A percentile compares a stretch with the other conserved stretches of the same genome.
Conservation (phyloP, 2,329 filamentous ascomycete species). For the Lecanicillium sp. region DNA sequence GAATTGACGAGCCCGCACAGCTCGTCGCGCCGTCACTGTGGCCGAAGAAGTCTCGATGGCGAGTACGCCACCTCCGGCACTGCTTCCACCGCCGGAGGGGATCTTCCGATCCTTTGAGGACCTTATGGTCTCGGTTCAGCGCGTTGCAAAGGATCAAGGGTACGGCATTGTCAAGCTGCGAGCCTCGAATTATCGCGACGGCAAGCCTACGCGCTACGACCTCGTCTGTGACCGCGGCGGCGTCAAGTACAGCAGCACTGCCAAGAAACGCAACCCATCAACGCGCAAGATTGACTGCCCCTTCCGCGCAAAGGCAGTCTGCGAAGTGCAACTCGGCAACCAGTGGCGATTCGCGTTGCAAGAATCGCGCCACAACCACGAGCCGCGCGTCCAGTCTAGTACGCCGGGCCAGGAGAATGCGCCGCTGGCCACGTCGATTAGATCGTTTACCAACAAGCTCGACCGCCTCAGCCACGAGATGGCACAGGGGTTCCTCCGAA, state of each 20-base stretch:
- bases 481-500: constrained; percentile 40
- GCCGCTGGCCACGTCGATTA: constrained; percentile 47
- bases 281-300: constrained; percentile 57
- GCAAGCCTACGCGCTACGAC: constrained; percentile 54
- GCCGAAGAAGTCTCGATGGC: constrained; percentile 32
- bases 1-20: constrained; percentile 5
- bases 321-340: constrained; percentile 52
- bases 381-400: constrained; percentile 46
- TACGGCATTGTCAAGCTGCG: constrained; percentile 56
- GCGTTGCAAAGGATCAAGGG: constrained; percentile 52
- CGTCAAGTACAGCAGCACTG: constrained; percentile 57
- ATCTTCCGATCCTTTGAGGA: constrained; percentile 54
- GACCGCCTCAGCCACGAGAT: constrained; percentile 51
- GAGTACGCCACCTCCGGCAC: constrained; percentile 36
- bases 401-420: constrained; percentile 49
- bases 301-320: constrained; percentile 55
- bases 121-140: constrained; percentile 48
- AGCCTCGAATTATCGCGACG: constrained; percentile 55
- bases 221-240: constrained; percentile 55
- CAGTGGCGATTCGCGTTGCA: constrained; percentile 58
- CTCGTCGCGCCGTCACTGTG: constrained; percentile 17
- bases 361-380: constrained; percentile 52
- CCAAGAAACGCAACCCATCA: constrained; percentile 55
- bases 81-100: constrained; percentile 50
- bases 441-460: constrained; percentile 50